A percentile compares a stretch with the other conserved stretches of the same genome.
Evolutionary conservation across 768 basidiomycete genomes (phyloP).

Genomic region (Tremella fuciformis): DNA sequence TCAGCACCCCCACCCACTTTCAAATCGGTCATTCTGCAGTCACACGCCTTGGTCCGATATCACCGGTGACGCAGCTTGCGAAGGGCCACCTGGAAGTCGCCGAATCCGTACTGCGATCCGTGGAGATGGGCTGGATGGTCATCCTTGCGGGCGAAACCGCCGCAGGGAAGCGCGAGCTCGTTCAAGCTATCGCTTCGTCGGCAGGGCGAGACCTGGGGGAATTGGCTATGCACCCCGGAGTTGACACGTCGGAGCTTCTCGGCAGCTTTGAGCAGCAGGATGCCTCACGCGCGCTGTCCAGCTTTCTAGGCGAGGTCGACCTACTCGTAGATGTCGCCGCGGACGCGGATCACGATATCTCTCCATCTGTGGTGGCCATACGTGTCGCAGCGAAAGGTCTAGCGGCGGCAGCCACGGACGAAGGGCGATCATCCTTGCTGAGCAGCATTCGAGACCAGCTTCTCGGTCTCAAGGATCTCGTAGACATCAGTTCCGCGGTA

Average conservation of each 20-base stretch:
- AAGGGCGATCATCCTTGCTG: not conserved
- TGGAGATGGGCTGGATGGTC: slow-evolving; percentile 78
- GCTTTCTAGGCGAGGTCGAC: slow-evolving; percentile 3
- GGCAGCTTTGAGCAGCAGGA: slow-evolving; percentile 95
- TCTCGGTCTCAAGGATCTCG: not conserved
- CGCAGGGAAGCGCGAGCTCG: slow-evolving; percentile 75
- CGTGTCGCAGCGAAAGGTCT: not conserved
- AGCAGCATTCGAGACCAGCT: not conserved
- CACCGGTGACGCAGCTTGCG: slow-evolving; percentile 2
- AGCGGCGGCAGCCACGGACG: not conserved
- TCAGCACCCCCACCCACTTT: slow-evolving; percentile 49
- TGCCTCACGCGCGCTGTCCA: slow-evolving; percentile 11
- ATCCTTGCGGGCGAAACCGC: slow-evolving; percentile 74
- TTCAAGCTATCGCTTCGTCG: slow-evolving; percentile 67
- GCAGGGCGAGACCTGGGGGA: slow-evolving; percentile 69
- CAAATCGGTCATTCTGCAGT: slow-evolving; percentile 67
- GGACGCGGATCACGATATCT: not conserved
- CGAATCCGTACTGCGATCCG: slow-evolving; percentile 71
- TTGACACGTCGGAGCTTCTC: slow-evolving; percentile 88
- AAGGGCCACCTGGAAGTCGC: slow-evolving; percentile 61
- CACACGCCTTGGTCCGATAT: slow-evolving; percentile 41
- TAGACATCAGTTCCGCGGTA: not conserved
- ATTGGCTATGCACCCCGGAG: slow-evolving; percentile 75
- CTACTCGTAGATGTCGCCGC: slow-evolving; percentile 1
- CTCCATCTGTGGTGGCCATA: not conserved